Percentiles rank a stretch among this genome's conserved stretches.
phyloP scores from a whole-genome alignment of 2,329 filamentous ascomycete species.

The Aspergillus floridensis region DNA sequence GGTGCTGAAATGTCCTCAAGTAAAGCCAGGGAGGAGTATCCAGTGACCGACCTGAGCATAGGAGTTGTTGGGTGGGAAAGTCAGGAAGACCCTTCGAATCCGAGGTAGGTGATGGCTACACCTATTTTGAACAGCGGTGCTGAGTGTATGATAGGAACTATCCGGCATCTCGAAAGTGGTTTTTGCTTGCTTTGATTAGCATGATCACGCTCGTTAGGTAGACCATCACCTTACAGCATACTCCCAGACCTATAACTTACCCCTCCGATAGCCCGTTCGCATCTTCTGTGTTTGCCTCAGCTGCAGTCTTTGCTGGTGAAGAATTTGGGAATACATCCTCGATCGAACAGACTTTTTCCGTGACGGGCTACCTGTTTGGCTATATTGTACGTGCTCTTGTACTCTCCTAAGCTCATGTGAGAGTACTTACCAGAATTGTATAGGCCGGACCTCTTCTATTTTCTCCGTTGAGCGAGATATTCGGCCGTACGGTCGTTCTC shows the following conservation, averaged over 20 bases:
- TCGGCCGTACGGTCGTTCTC: constrained; percentile 9
- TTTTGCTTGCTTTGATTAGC: constrained; percentile 10
- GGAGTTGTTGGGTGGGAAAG: constrained; percentile 4
- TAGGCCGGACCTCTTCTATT: constrained; percentile 12
- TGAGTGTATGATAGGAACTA: constrained; percentile 8
- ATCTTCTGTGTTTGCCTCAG: constrained; percentile 14
- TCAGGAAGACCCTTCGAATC: neutral
- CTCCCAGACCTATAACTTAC: neutral
- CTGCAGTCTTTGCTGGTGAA: constrained; percentile 1
- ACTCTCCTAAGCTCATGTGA: neutral
- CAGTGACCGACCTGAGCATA: neutral
- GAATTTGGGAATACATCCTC: constrained; percentile 10
- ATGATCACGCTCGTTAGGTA: constrained; percentile 15
- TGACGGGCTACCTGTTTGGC: constrained; percentile 13
- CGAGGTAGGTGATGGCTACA: neutral
- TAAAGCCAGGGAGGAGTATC: neutral
- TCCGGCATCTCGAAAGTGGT: constrained; percentile 10
- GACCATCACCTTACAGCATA: neutral
- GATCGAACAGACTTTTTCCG: constrained; percentile 4
- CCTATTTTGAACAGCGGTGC: neutral
- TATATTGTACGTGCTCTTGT: constrained; percentile 8
- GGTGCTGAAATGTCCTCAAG: neutral
- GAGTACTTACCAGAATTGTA: neutral
- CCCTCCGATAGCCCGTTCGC: constrained; percentile 10
- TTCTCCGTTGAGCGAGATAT: constrained; percentile 11